These are phyloP conservation scores for Trichoderma endophyticum DNA, from an alignment of 2,329 filamentous ascomycete genomes.

Conservation along the genomic window DNA sequence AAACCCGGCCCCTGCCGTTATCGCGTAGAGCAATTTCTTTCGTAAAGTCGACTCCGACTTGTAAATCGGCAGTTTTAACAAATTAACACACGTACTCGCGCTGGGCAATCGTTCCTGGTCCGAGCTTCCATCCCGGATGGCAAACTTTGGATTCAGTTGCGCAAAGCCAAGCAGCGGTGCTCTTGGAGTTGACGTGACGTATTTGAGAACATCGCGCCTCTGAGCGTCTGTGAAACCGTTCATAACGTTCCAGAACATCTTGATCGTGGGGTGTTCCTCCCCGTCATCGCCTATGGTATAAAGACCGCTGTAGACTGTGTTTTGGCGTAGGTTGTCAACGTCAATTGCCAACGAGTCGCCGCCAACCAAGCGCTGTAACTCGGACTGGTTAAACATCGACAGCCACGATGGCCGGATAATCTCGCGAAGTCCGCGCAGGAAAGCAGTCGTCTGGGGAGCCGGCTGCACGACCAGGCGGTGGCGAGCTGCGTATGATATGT, in stretches of 20 bases:
- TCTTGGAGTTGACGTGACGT: slow-evolving; percentile 89
- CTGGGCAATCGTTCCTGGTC: slow-evolving; percentile 75
- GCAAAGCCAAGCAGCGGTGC: slow-evolving; percentile 87
- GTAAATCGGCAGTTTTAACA: slow-evolving; percentile 89
- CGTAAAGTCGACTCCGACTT: slow-evolving; percentile 60
- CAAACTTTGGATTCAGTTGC: slow-evolving; percentile 80
- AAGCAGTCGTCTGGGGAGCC: slow-evolving; percentile 76
- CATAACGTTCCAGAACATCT: slow-evolving; percentile 92
- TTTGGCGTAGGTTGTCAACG: slow-evolving; percentile 75
- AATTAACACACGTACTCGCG: slow-evolving; percentile 92
- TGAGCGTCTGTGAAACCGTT: slow-evolving; percentile 70
- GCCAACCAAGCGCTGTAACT: slow-evolving; percentile 88
- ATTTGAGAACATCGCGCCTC: slow-evolving; percentile 83
- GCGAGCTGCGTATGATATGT: slow-evolving; percentile 86
- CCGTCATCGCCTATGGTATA: slow-evolving; percentile 89
- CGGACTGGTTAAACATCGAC: slow-evolving; percentile 96
- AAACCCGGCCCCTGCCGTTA: slow-evolving; percentile 88
- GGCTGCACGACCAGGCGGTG: slow-evolving; percentile 83
- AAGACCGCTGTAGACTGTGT: slow-evolving; percentile 84
- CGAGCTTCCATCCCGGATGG: slow-evolving; percentile 70
- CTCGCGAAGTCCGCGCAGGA: slow-evolving; percentile 77
- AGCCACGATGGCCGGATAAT: slow-evolving; percentile 94
- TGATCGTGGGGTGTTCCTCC: slow-evolving; percentile 78
- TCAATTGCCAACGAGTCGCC: slow-evolving; percentile 85
- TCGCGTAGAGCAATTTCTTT: slow-evolving; percentile 83